phyloP scores from a whole-genome alignment of 2,329 filamentous ascomycete genomes.

The Fusarium verticillioides region DNA sequence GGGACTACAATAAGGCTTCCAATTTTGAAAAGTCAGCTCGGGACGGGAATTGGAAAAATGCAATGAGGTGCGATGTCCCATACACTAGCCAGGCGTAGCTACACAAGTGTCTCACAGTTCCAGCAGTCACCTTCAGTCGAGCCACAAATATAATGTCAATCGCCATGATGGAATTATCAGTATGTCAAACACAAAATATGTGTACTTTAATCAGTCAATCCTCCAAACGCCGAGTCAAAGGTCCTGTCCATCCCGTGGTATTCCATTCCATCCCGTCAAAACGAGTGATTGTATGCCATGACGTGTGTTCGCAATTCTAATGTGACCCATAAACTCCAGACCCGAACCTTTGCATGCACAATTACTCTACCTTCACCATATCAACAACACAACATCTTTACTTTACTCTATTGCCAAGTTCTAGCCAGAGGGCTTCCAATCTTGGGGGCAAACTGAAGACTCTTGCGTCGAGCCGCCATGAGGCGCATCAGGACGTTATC shows the following conservation, averaged over 20 bases:
- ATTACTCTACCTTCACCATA: slow-evolving; percentile 8
- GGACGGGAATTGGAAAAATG: no score
- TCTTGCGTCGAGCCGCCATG: slow-evolving; percentile 80
- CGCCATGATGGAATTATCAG: slow-evolving; percentile 17
- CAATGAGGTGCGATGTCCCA: neutral
- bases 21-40: neutral
- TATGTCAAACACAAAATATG: neutral
- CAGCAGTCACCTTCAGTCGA: neutral
- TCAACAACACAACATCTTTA: neutral
- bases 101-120: neutral
- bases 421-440: slow-evolving; percentile 76
- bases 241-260: slow-evolving; percentile 41
- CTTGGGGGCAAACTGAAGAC: slow-evolving; percentile 80
- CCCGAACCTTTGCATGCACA: slow-evolving; percentile 27
- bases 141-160: neutral
- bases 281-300: slow-evolving; percentile 39
- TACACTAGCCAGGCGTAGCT: neutral
- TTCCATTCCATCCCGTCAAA: slow-evolving; percentile 35
- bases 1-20: neutral
- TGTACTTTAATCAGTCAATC: slow-evolving; percentile 26
- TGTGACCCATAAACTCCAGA: slow-evolving; percentile 31
- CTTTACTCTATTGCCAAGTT: slow-evolving; percentile 56
- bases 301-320: slow-evolving; percentile 16
- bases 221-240: slow-evolving; percentile 33
- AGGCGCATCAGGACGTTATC: slow-evolving; percentile 69